Percentiles rank a stretch among this genome's conserved stretches.
Evolutionary conservation across 768 basidiomycete species (phyloP).

Genomic region (Tulasnella sp.): DNA sequence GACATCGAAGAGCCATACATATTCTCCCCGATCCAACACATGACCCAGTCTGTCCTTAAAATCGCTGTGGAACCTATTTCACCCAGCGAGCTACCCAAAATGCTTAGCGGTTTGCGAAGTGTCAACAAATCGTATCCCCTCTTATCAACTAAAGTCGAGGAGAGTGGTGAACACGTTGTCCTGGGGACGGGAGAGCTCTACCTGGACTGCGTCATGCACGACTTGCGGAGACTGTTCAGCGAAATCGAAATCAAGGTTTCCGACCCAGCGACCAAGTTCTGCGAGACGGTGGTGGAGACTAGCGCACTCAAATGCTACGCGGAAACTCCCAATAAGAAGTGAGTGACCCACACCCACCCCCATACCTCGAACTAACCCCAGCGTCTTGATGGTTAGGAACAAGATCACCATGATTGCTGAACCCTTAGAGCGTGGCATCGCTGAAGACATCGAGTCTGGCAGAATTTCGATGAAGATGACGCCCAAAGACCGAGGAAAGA

Average conservation of each 20-base stretch:
- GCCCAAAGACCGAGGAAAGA: constrained; percentile 86
- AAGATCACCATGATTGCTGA: constrained; percentile 99
- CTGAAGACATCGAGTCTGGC: constrained; percentile 92
- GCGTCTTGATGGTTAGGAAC: constrained; percentile 51
- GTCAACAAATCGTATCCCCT: constrained; percentile 98
- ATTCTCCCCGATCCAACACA: constrained; percentile 92
- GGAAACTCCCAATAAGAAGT: constrained; percentile 99
- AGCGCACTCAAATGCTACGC: constrained; percentile 98
- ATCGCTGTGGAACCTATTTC: constrained; percentile 97
- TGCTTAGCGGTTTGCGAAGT: constrained; percentile 92
- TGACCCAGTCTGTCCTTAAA: constrained; percentile 94
- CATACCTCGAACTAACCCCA: neutral
- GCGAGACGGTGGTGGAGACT: constrained; percentile 96
- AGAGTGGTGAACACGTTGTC: constrained; percentile 94
- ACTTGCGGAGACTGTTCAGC: constrained; percentile 81
- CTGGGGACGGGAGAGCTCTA: constrained; percentile 97
- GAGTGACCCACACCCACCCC: constrained; percentile 29
- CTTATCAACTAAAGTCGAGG: constrained; percentile 91
- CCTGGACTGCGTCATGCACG: constrained; percentile 95
- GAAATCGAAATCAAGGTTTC: constrained; percentile 99
- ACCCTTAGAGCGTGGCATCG: constrained; percentile 89
- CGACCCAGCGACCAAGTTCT: constrained; percentile 96
- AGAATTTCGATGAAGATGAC: constrained; percentile 92
- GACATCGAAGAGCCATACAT: constrained; percentile 81
- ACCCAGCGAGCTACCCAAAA: constrained; percentile 96